These are phyloP conservation scores for Fusarium newnesense DNA, from an alignment of 2,329 filamentous ascomycete species.

Conservation along the genomic window DNA sequence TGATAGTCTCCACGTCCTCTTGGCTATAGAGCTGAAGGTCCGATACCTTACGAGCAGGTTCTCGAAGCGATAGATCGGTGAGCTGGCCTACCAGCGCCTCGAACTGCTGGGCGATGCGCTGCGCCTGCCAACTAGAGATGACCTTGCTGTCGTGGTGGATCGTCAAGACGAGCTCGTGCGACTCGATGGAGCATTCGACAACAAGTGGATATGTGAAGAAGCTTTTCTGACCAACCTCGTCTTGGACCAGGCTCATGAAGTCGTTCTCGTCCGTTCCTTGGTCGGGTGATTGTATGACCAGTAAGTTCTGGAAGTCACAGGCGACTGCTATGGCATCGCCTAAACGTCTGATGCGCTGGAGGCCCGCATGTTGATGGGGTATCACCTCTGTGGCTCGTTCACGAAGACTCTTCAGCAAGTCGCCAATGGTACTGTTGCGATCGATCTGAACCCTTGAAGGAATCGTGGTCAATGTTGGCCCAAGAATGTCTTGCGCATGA, in stretches of 20 bases:
- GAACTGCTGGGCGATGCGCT: constrained; percentile 30
- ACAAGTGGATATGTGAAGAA: constrained; percentile 44
- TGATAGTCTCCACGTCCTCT: constrained; percentile 25
- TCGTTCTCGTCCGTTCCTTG: background rate
- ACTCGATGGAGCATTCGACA: constrained; percentile 31
- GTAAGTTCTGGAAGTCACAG: constrained; percentile 42
- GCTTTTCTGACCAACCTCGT: background rate
- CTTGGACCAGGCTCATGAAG: constrained; percentile 10
- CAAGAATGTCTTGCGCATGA: constrained; percentile 21
- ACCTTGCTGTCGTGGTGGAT: constrained; percentile 22
- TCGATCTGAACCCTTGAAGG: constrained; percentile 21
- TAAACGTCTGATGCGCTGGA: constrained; percentile 45
- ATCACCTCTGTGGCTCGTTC: constrained; percentile 30
- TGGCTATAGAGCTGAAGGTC: constrained; percentile 23
- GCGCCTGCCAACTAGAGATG: constrained; percentile 24
- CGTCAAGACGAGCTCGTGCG: constrained; percentile 1
- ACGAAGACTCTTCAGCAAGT: constrained; percentile 1
- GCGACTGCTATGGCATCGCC: constrained; percentile 22
- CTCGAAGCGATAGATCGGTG: background rate
- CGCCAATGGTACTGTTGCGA: background rate
- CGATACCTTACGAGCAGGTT: background rate
- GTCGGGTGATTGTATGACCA: constrained; percentile 44
- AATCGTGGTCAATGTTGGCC: constrained; percentile 28
- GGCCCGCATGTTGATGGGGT: constrained; percentile 45
- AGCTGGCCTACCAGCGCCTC: constrained; percentile 28